Conservation (phyloP, 2,329 filamentous ascomycete species). For the Xenosphaeropsis pyriputrescens region DNA sequence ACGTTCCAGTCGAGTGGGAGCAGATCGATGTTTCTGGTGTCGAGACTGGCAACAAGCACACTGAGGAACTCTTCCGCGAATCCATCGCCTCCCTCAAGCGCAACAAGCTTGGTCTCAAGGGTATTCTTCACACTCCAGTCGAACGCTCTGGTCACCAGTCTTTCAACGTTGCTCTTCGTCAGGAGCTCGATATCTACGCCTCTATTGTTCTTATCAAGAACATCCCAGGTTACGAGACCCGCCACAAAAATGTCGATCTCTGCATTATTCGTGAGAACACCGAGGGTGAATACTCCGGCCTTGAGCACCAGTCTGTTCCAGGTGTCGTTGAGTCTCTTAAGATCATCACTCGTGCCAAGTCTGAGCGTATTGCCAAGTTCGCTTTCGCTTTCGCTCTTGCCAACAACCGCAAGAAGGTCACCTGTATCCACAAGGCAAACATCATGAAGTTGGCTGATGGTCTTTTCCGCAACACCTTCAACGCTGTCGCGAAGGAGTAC, state of each 20-base stretch:
- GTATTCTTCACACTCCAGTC: conserved; percentile 95
- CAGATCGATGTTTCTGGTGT: conserved; percentile 92
- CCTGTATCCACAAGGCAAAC: conserved; percentile 99
- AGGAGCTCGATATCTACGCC: conserved; percentile 99
- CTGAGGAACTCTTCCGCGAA: conserved; percentile 90
- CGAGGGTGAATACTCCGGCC: conserved; percentile 97
- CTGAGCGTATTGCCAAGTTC: conserved; percentile 97
- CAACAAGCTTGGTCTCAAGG: conserved; percentile 98
- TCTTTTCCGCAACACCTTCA: conserved; percentile 96
- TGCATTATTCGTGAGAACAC: conserved; percentile 99
- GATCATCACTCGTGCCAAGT: conserved; percentile 98
- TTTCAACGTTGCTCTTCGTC: conserved; percentile 98
- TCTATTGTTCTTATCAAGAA: conserved; percentile 98
- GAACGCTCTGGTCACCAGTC: conserved; percentile 94
- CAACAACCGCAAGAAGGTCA: conserved; percentile 98
- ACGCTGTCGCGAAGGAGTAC: conserved; percentile 85
- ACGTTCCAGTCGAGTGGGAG: conserved; percentile 97
- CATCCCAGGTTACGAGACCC: conserved; percentile 95
- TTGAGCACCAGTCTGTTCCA: conserved; percentile 94
- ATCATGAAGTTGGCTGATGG: conserved; percentile 99
- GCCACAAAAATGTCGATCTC: conserved; percentile 92
- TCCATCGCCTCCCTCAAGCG: conserved; percentile 89
- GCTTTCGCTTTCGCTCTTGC: conserved; percentile 95
- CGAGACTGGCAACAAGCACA: conserved; percentile 67
- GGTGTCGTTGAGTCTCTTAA: conserved; percentile 98